phyloP scores from a whole-genome alignment of 345 rosid species.

The Citrus medica region DNA sequence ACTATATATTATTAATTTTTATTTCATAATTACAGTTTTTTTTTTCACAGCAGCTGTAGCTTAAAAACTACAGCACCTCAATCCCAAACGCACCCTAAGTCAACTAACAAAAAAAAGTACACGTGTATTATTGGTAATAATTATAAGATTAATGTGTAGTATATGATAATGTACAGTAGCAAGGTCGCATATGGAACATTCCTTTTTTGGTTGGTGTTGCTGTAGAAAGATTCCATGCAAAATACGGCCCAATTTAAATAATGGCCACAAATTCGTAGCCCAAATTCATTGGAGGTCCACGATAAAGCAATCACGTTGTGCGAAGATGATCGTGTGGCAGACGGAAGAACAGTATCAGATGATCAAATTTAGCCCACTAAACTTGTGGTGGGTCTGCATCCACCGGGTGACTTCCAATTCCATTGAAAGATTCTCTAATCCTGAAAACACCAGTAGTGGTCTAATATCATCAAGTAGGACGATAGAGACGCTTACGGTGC shows the following conservation, averaged over 20 bases:
- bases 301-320: not conserved
- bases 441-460: not conserved
- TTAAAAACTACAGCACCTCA: too few relatives aligned
- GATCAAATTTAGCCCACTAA: not conserved
- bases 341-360: not conserved
- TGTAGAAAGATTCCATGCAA: not conserved
- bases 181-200: too few relatives aligned
- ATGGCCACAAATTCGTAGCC: not conserved
- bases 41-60: too few relatives aligned
- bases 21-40: too few relatives aligned
- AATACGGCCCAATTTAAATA: not conserved
- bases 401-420: not conserved
- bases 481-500: constrained; percentile 24
- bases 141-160: too few relatives aligned
- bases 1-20: too few relatives aligned
- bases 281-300: not conserved
- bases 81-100: too few relatives aligned
- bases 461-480: constrained; percentile 12
- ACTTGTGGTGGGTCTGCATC: constrained; percentile 7
- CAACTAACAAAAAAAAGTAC: too few relatives aligned
- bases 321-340: not conserved
- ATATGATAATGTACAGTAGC: too few relatives aligned
- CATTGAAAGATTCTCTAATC: constrained; percentile 24
- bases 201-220: not conserved
- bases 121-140: too few relatives aligned